Conservation (phyloP, 352 stramenopile genomes). For the Pythium folliculosum region DNA sequence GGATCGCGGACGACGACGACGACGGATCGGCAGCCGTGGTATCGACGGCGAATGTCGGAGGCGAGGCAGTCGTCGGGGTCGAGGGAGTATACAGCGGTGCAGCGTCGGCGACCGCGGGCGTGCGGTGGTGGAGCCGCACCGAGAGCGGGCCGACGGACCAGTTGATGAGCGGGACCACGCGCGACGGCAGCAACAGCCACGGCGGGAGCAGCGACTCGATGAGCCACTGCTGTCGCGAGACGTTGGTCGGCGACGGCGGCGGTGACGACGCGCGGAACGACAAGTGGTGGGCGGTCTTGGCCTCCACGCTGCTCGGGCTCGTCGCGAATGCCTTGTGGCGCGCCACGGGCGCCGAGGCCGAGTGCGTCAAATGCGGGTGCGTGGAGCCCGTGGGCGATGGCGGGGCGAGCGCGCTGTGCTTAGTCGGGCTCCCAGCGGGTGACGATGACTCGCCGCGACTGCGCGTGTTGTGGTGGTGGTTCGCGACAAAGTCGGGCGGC, state of each 20-base stretch:
- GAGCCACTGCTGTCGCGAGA: conserved; percentile 34
- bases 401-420: conserved; percentile 4
- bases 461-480: conserved; percentile 41
- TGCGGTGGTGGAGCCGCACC: conserved; percentile 39
- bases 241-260: conserved; percentile 16
- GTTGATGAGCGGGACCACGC: conserved; percentile 50
- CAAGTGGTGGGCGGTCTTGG: background rate
- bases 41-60: too few species aligned
- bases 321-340: conserved; percentile 20
- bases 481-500: conserved; percentile 28
- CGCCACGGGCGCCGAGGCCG: conserved; percentile 28
- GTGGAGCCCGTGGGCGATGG: conserved; percentile 8
- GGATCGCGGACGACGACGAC: conserved; percentile 4
- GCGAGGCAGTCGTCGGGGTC: too few species aligned
- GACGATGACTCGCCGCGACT: conserved; percentile 32
- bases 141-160: conserved; percentile 55
- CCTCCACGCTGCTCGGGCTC: background rate
- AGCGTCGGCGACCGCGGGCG: background rate
- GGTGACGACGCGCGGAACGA: conserved; percentile 7
- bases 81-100: background rate
- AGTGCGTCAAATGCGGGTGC: conserved; percentile 16
- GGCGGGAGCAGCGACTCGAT: conserved; percentile 39
- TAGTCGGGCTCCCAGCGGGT: conserved; percentile 8
- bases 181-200: conserved; percentile 27
- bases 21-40: background rate